Percentiles rank a stretch among this genome's conserved stretches.
phyloP scores from a whole-genome alignment of 371 early-diverging fungal genomes.

The Dinochytrium kinnereticum region DNA sequence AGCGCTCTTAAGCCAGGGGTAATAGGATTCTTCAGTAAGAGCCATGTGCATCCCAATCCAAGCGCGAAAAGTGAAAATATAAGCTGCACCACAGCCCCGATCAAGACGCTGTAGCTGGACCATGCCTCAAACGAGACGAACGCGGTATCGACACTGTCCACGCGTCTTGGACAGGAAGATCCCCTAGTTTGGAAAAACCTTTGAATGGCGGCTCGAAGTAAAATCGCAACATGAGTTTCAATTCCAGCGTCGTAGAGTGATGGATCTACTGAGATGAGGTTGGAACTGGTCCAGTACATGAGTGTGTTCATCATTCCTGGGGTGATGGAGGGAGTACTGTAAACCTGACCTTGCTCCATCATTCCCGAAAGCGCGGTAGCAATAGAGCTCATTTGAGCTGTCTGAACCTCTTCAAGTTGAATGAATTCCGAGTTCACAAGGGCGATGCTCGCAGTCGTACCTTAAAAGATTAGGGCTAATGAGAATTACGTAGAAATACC shows the following conservation, averaged over 20 bases:
- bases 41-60: constrained; percentile 8
- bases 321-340: constrained; percentile 5
- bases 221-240: constrained; percentile 27
- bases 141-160: neutral
- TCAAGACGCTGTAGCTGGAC: neutral
- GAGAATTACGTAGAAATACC: too few relatives aligned
- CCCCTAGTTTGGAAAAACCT: constrained; percentile 27
- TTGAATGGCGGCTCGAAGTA: constrained; percentile 33
- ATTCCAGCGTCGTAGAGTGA: constrained; percentile 28
- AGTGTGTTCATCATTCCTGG: constrained; percentile 33
- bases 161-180: constrained; percentile 7
- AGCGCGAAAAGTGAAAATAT: constrained; percentile 13
- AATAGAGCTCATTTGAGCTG: constrained; percentile 1
- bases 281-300: constrained; percentile 31
- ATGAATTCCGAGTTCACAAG: constrained; percentile 5
- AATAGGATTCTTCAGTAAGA: neutral
- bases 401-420: neutral
- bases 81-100: constrained; percentile 18
- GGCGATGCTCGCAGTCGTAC: constrained; percentile 41
- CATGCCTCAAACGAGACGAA: constrained; percentile 4
- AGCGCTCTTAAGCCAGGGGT: constrained; percentile 19
- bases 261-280: constrained; percentile 25
- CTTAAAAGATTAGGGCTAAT: too few relatives aligned
- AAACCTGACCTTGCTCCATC: neutral
- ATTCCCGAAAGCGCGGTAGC: neutral